phyloP scores from a whole-genome alignment of 495 filamentous ascomycete genomes.

The Aspergillus biplanus region DNA sequence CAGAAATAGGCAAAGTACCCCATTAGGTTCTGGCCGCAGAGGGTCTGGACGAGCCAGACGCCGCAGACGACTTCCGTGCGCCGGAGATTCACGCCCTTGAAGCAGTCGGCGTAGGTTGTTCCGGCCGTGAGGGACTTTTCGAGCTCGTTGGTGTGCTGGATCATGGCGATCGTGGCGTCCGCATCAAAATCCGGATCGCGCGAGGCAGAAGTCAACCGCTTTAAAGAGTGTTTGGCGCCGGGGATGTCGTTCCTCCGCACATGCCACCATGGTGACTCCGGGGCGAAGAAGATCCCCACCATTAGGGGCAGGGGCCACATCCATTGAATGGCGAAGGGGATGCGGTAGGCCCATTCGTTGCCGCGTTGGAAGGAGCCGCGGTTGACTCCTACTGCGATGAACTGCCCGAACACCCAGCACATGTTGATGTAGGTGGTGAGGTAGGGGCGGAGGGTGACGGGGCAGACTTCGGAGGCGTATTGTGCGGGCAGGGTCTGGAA shows the following conservation, averaged over 20 bases:
- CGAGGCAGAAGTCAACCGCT: constrained; percentile 62
- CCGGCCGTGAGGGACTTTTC: neutral
- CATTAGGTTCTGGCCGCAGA: constrained; percentile 75
- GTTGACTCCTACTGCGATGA: constrained; percentile 75
- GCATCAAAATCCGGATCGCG: constrained; percentile 65
- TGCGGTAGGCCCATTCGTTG: constrained; percentile 68
- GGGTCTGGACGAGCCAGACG: constrained; percentile 81
- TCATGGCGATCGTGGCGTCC: constrained; percentile 80
- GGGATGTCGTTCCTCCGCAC: constrained; percentile 68
- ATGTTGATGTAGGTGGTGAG: constrained; percentile 77
- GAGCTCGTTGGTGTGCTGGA: constrained; percentile 76
- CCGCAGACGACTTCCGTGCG: constrained; percentile 78
- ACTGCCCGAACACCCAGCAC: constrained; percentile 78
- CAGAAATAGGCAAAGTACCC: constrained; percentile 82
- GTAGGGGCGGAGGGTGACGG: constrained; percentile 63
- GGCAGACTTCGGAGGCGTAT: constrained; percentile 80
- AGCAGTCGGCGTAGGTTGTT: constrained; percentile 67
- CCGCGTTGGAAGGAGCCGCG: constrained; percentile 59
- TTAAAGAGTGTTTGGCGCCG: constrained; percentile 67
- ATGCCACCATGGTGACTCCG: constrained; percentile 85
- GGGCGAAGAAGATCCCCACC: constrained; percentile 69
- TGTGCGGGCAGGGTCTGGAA: constrained; percentile 80
- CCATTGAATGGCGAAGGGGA: constrained; percentile 78
- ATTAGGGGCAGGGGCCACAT: constrained; percentile 80
- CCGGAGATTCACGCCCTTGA: constrained; percentile 70